A percentile compares a stretch with the other conserved stretches of the same genome.
Evolutionary conservation across 495 filamentous ascomycete genomes (phyloP).

Genomic region (Penicillium fimorum): DNA sequence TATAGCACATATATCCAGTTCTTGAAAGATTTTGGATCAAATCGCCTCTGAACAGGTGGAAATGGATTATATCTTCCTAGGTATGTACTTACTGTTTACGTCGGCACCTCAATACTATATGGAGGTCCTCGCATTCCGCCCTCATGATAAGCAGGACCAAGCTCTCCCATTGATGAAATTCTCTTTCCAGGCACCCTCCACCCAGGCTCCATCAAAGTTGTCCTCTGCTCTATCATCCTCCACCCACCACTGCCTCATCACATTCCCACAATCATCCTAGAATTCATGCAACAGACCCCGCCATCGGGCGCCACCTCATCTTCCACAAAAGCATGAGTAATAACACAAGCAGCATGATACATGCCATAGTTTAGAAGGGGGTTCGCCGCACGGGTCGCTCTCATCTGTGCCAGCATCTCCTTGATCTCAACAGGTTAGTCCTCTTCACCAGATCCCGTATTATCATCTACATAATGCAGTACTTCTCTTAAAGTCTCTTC

Average conservation of each 20-base stretch:
- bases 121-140: neutral
- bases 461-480: neutral
- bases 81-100: no score
- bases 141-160: neutral
- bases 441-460: slow-evolving; percentile 10
- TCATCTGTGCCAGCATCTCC: neutral
- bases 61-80: no score
- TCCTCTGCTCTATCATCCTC: slow-evolving; percentile 8
- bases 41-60: no score
- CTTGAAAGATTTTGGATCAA: no score
- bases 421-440: neutral
- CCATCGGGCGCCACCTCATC: slow-evolving; percentile 5
- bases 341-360: slow-evolving; percentile 25
- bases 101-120: slow-evolving; percentile 11
- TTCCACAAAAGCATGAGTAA: slow-evolving; percentile 9
- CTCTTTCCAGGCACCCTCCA: neutral
- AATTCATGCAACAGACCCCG: slow-evolving; percentile 14
- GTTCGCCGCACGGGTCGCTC: neutral
- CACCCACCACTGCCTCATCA: slow-evolving; percentile 15
- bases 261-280: slow-evolving; percentile 20
- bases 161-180: neutral
- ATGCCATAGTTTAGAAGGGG: neutral
- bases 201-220: slow-evolving; percentile 14
- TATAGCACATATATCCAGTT: no score
- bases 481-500: no score